Evolutionary conservation across 73 alveolate species (phyloP).

Genomic region (Paramecium sexaurelia): DNA sequence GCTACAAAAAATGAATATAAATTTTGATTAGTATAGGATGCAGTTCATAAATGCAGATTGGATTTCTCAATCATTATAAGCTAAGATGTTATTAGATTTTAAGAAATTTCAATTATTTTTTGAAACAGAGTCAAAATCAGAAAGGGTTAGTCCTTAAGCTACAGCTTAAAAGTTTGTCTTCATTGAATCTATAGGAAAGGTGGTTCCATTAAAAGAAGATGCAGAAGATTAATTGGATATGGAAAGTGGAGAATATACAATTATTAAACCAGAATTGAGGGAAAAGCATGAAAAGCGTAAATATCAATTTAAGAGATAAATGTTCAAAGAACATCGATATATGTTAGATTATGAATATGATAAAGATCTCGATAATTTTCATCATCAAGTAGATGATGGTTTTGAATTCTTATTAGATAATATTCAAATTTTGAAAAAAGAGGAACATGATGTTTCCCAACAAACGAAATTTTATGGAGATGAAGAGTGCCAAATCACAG

Average conservation of each 20-base stretch:
- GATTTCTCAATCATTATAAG: background rate
- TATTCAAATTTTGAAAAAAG: constrained; percentile 6
- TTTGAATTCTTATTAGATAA: constrained; percentile 3
- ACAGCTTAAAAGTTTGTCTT: background rate
- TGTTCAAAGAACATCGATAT: background rate
- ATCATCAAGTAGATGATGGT: constrained; percentile 6
- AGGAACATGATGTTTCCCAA: background rate
- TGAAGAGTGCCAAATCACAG: constrained; percentile 39
- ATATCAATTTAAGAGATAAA: background rate
- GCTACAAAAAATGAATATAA: background rate
- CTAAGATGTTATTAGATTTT: background rate
- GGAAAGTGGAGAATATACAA: background rate
- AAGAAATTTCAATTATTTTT: background rate
- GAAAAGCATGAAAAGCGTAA: background rate
- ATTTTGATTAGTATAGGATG: background rate
- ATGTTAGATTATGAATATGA: constrained; percentile 4
- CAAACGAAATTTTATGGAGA: constrained; percentile 11
- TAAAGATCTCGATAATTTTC: background rate
- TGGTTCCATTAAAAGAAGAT: background rate
- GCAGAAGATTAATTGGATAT: background rate
- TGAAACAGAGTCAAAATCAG: background rate
- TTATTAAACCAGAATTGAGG: background rate
- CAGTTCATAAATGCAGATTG: constrained; percentile 52
- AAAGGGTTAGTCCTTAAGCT: background rate
- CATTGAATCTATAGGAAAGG: background rate